phyloP scores from a whole-genome alignment of 371 early-diverging fungal species.

The Mortierella sp. region DNA sequence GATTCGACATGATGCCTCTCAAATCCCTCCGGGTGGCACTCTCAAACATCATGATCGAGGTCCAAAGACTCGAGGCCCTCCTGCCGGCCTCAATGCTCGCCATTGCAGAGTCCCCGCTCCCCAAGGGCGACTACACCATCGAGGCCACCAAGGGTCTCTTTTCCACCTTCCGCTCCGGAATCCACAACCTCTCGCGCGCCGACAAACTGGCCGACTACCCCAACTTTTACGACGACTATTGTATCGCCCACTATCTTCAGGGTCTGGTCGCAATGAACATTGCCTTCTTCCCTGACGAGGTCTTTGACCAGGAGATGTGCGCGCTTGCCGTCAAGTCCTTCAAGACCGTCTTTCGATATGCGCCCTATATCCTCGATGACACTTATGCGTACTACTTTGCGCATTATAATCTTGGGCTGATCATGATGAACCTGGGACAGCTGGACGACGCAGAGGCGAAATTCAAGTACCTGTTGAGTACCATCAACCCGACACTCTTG shows the following conservation, averaged over 20 bases:
- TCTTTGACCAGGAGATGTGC: conserved; percentile 42
- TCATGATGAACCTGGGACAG: conserved; percentile 36
- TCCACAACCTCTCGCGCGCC: conserved; percentile 36
- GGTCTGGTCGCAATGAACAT: conserved; percentile 47
- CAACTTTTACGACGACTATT: conserved; percentile 50
- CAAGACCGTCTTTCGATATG: conserved; percentile 52
- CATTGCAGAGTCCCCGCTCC: conserved; percentile 38
- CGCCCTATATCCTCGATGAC: conserved; percentile 54
- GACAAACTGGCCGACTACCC: conserved; percentile 37
- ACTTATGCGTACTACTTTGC: conserved; percentile 53
- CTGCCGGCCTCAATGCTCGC: conserved; percentile 45
- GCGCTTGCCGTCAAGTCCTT: conserved; percentile 24
- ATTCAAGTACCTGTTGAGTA: conserved; percentile 51
- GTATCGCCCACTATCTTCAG: conserved; percentile 43
- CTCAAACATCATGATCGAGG: conserved; percentile 41
- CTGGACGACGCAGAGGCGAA: conserved; percentile 41
- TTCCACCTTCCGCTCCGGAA: conserved; percentile 16
- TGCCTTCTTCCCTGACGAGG: conserved; percentile 44
- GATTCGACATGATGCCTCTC: conserved; percentile 56
- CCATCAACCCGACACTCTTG: conserved; percentile 30
- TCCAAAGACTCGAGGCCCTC: conserved; percentile 35
- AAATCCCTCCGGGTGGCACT: conserved; percentile 40
- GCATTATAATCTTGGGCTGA: conserved; percentile 46
- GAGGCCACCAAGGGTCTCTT: conserved; percentile 41
- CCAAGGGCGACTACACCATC: conserved; percentile 43